Percentiles rank a stretch among this genome's conserved stretches.
phyloP scores from a whole-genome alignment of 2,329 filamentous ascomycete genomes.

The Bipolaris gigantea region DNA sequence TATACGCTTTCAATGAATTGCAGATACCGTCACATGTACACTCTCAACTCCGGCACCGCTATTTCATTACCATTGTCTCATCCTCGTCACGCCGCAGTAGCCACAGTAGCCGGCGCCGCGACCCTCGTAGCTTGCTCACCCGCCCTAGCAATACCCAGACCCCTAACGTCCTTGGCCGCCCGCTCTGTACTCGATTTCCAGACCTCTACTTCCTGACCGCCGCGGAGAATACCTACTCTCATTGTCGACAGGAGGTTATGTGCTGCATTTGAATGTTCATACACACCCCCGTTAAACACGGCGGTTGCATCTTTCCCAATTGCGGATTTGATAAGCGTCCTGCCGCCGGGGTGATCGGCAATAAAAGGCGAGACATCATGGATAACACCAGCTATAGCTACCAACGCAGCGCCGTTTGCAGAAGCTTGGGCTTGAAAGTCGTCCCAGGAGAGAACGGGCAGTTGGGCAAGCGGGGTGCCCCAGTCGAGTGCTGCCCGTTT shows the following conservation, averaged over 20 bases:
- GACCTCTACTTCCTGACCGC: conserved; percentile 46
- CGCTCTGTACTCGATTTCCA: conserved; percentile 37
- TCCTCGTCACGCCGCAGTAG: conserved; percentile 68
- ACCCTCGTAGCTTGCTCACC: conserved; percentile 81
- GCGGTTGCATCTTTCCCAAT: conserved; percentile 47
- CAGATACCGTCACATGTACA: too few species aligned
- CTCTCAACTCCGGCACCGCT: not conserved
- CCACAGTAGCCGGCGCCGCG: conserved; percentile 71
- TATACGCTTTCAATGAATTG: too few species aligned
- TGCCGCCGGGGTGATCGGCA: conserved; percentile 45
- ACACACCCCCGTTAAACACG: conserved; percentile 47
- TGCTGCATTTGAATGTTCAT: conserved; percentile 45
- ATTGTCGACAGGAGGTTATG: conserved; percentile 49
- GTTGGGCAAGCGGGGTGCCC: conserved; percentile 41
- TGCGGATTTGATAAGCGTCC: conserved; percentile 39
- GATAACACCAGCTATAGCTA: conserved; percentile 44
- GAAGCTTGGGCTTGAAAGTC: conserved; percentile 37
- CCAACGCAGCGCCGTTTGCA: conserved; percentile 37
- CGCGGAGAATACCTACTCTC: conserved; percentile 45
- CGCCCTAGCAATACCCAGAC: conserved; percentile 71
- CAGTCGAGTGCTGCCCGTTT: conserved; percentile 43
- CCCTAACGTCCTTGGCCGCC: conserved; percentile 68
- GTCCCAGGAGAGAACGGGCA: conserved; percentile 46
- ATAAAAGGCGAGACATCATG: conserved; percentile 45
- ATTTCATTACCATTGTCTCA: not conserved